A percentile compares a stretch with the other conserved stretches of the same genome.
Conservation (phyloP, 352 stramenopile species). For the Peronospora destructor region DNA sequence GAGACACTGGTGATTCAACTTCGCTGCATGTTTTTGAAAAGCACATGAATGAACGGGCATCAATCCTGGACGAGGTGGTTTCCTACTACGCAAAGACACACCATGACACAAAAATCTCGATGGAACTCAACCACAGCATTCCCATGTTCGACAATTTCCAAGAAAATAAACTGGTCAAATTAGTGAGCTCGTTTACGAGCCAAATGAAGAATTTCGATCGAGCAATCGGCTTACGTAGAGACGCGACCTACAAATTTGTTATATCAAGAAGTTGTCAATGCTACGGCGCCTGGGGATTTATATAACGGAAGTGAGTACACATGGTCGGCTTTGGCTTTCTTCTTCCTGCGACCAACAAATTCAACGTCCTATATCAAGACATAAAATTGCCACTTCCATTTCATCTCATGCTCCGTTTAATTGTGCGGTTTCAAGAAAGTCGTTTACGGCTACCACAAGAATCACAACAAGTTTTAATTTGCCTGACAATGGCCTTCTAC, state of each 20-base stretch:
- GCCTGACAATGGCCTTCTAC: constrained; percentile 42
- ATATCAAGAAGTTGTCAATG: constrained; percentile 35
- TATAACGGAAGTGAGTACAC: constrained; percentile 54
- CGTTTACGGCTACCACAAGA: constrained; percentile 48
- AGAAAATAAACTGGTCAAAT: constrained; percentile 28
- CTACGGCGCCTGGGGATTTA: constrained; percentile 21
- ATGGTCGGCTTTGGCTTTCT: constrained; percentile 50
- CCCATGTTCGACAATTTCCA: constrained; percentile 29
- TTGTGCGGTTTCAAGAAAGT: too few relatives aligned
- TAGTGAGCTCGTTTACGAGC: constrained; percentile 22
- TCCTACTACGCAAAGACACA: constrained; percentile 43
- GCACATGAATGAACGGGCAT: constrained; percentile 18
- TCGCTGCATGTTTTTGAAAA: constrained; percentile 28
- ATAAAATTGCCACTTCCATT: constrained; percentile 49
- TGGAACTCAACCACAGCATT: constrained; percentile 21
- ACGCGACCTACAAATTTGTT: constrained; percentile 31
- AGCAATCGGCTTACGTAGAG: constrained; percentile 8
- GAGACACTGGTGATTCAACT: constrained; percentile 9
- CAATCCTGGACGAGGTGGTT: constrained; percentile 28
- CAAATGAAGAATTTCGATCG: constrained; percentile 26
- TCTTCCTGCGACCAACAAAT: constrained; percentile 42
- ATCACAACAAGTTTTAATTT: constrained; percentile 43
- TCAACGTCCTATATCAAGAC: constrained; percentile 50
- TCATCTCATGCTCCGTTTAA: constrained; percentile 42
- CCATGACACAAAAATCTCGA: constrained; percentile 22